phyloP scores from a whole-genome alignment of 805 yeast genomes.

The Huiozyma naganishii region DNA sequence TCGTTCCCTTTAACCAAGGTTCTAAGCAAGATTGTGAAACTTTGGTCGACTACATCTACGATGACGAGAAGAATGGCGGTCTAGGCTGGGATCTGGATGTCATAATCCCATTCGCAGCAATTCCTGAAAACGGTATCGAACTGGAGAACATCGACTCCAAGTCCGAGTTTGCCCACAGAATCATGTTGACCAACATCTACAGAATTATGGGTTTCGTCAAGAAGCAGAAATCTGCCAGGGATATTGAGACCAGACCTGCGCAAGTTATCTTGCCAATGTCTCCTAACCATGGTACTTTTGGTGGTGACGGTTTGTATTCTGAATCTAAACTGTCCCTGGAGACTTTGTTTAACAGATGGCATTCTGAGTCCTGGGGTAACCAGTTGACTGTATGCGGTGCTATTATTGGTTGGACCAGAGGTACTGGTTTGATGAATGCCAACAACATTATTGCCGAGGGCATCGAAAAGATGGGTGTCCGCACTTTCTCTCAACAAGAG shows the following conservation, averaged over 20 bases:
- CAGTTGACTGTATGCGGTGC: slow-evolving; percentile 97
- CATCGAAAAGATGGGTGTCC: slow-evolving; percentile 87
- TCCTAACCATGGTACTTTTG: slow-evolving; percentile 98
- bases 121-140: slow-evolving; percentile 97
- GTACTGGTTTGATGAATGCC: slow-evolving; percentile 97
- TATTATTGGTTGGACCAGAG: slow-evolving; percentile 99
- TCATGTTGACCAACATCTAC: slow-evolving; percentile 91
- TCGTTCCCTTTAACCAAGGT: slow-evolving; percentile 98
- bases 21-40: slow-evolving; percentile 88
- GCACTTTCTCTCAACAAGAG: slow-evolving; percentile 97
- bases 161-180: slow-evolving; percentile 96
- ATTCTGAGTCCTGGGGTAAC: slow-evolving; percentile 91
- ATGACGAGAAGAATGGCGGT: slow-evolving; percentile 75
- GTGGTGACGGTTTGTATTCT: slow-evolving; percentile 95
- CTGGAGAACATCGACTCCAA: slow-evolving; percentile 85
- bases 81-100: slow-evolving; percentile 97
- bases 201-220: slow-evolving; percentile 88
- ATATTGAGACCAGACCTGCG: slow-evolving; percentile 92
- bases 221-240: slow-evolving; percentile 63
- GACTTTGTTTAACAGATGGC: slow-evolving; percentile 97
- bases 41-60: slow-evolving; percentile 75
- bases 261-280: slow-evolving; percentile 94
- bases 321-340: slow-evolving; percentile 94
- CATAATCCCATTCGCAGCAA: slow-evolving; percentile 95
- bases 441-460: slow-evolving; percentile 97